phyloP scores from a whole-genome alignment of 768 basidiomycete species.

The Boletus bicolor region DNA sequence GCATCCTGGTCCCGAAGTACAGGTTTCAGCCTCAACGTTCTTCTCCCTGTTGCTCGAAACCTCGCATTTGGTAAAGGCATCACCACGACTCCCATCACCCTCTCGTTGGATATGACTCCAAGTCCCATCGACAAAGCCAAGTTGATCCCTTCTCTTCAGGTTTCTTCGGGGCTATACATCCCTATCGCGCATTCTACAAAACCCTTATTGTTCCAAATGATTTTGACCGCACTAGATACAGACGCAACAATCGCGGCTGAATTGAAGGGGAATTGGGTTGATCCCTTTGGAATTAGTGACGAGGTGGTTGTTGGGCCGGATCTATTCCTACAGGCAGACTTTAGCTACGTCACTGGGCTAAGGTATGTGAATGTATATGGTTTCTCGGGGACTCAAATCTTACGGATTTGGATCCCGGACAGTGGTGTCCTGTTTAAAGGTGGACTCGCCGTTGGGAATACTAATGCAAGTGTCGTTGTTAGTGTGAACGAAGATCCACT shows the following conservation, averaged over 20 bases:
- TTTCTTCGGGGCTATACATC: neutral
- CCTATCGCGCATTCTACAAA: neutral
- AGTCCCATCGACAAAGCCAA: neutral
- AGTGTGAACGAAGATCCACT: constrained; percentile 7
- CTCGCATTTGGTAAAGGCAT: constrained; percentile 4
- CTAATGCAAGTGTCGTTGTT: neutral
- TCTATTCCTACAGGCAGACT: neutral
- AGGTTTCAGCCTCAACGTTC: constrained; percentile 1
- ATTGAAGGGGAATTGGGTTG: constrained; percentile 2
- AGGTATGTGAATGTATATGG: neutral
- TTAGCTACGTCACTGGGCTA: constrained; percentile 1
- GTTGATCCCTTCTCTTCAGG: neutral
- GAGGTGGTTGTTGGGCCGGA: neutral
- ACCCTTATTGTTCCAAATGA: constrained; percentile 2
- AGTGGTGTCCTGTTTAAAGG: constrained; percentile 3
- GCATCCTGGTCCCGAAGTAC: neutral
- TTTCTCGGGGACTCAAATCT: neutral
- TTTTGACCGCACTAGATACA: neutral
- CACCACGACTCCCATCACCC: neutral
- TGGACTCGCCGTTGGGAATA: constrained; percentile 1
- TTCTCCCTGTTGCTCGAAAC: constrained; percentile 7
- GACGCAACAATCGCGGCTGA: neutral
- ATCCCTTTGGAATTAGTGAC: constrained; percentile 3
- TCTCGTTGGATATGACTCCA: constrained; percentile 1
- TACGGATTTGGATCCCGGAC: neutral